Evolutionary conservation across 192 early-diverging fungal species (phyloP).

Genomic region (Rhizophlyctis rosea): DNA sequence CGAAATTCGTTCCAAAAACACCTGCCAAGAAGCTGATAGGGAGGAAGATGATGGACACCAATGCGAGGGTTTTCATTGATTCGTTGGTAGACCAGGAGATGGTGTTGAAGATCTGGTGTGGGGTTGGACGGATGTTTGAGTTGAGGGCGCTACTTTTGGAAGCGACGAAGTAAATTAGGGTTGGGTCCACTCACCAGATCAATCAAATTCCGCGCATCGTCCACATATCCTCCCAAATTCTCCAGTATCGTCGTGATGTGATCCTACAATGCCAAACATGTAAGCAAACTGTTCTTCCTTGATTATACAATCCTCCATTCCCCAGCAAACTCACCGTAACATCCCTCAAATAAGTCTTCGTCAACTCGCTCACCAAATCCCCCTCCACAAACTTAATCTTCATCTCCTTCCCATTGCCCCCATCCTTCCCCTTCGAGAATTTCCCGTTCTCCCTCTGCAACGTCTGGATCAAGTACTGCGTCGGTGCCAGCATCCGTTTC

Average conservation of each 20-base stretch:
- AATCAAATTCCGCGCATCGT: constrained; percentile 20
- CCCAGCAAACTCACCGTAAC: too few relatives aligned
- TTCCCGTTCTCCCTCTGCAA: constrained; percentile 21
- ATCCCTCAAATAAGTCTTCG: constrained; percentile 28
- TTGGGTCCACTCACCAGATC: constrained; percentile 15
- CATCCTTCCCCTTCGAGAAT: too few relatives aligned
- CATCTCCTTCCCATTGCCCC: too few relatives aligned
- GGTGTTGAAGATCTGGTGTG: constrained; percentile 36
- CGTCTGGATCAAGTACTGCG: constrained; percentile 14
- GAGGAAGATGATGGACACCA: constrained; percentile 33
- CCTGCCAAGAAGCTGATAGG: constrained; percentile 37
- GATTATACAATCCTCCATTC: background rate
- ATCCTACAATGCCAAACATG: constrained; percentile 26
- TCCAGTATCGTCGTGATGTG: constrained; percentile 22
- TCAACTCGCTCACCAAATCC: constrained; percentile 27
- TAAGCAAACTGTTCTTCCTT: constrained; percentile 2
- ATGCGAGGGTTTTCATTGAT: constrained; percentile 37
- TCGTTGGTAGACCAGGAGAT: constrained; percentile 41
- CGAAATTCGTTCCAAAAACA: constrained; percentile 46
- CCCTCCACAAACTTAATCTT: too few relatives aligned
- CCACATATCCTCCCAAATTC: constrained; percentile 25
- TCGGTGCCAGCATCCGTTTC: constrained; percentile 19
- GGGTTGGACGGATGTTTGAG: too few relatives aligned
- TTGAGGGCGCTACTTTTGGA: too few relatives aligned
- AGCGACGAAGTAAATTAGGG: background rate